Evolutionary conservation across 2,329 filamentous ascomycete species (phyloP), one percentile per base, ranked within the genome.

Genomic region (Magnaporthiopsis poae): DNA sequence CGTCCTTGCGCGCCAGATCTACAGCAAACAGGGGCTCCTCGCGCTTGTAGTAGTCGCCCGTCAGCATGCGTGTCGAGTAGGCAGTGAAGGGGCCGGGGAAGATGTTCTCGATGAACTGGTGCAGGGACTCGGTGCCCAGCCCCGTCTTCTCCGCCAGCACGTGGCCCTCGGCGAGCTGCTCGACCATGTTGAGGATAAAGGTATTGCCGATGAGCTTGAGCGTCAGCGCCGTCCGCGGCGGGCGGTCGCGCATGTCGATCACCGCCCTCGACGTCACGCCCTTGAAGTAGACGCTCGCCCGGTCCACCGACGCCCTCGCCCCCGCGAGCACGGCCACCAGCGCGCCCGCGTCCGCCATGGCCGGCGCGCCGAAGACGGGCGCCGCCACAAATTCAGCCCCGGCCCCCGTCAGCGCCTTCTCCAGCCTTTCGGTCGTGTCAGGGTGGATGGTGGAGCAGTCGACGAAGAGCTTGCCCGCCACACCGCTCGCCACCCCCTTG

Each of bases 391-490:
- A 96, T 59, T 87, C 81, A 2, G 84, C 91, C 7, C 90, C 90
- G 31, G 82, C 81, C 1, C 75, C 81, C 15, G 80, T 79, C 68
- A 89, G 79, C 33, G 77, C 80, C 70, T 86, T 80, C 33, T 88
- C 88, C 3, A 91, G 77, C 33, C 81, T 81, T 68, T 90, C 85
- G 1, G 90, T 90, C 4, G 90, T 92, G 66, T 93, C 89, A 0
- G 93, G 92, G 75, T 95, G 90, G 52, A 96, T 86, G 33, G 92
- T 96, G 3, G 91, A 95, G 81, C 90, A 93, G 74, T 96, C 92
- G 39, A 96, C 84, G 70, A 96, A 88, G 21, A 95, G 80, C 79
- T 96, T 96, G 68, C 86, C 87, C 35, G 81, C 81, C 25, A 90
- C 78, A 25, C 64, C 64, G 25, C 78, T 73, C 63, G 83, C 72